Evolutionary conservation across 805 yeast genomes (phyloP), one percentile per base, ranked within the genome.

Genomic region (Yamadazyma phyllophila): DNA sequence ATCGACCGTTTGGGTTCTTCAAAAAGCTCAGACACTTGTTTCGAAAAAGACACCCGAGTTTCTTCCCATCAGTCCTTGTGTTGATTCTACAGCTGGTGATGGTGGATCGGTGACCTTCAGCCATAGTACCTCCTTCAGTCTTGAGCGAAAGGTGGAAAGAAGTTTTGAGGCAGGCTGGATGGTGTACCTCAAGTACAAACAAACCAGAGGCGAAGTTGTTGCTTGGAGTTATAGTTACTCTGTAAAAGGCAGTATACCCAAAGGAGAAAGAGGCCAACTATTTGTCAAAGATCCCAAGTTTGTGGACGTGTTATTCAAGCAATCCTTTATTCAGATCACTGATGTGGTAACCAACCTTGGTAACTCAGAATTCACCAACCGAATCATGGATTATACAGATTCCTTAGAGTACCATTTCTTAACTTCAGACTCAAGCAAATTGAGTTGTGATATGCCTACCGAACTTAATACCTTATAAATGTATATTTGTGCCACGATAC

Each of bases 61-160:
- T 8, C 20, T 54, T 9, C 58, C 60, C 12, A 30, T 56, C 0
- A 49, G 47, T 26, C 46, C 58, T 1, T 56, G 60, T 36, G 43
- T 53, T 11, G 54, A 53, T 15, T 42, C 45, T 2, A 45, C 47
- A 7, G 17, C 33, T 29, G 58, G 56, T 2, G 49, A 49, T 35
- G 51, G 50, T 12, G 60, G 60, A 4, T 42, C 54, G 1, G 31
- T 55, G 2, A 20, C 47, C n/a, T 47, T 47, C 26, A 42, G 42
- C 17, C 36, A 47, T 32, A 50, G 49, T 2, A 31, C 32, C 5
- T 9, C 45, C 2, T 38, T 44, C 11, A 27, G 39, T 24, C 8
- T 16, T 5, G 41, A 39, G 16, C 11, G 34, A 32, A 44, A 32
- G 13, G 30, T 33, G 10, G 47, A 44, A 30, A 17, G 47, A 35